These are phyloP conservation scores for Quercus phellos DNA, from an alignment of 331 rosid species.

Conservation along the genomic window DNA sequence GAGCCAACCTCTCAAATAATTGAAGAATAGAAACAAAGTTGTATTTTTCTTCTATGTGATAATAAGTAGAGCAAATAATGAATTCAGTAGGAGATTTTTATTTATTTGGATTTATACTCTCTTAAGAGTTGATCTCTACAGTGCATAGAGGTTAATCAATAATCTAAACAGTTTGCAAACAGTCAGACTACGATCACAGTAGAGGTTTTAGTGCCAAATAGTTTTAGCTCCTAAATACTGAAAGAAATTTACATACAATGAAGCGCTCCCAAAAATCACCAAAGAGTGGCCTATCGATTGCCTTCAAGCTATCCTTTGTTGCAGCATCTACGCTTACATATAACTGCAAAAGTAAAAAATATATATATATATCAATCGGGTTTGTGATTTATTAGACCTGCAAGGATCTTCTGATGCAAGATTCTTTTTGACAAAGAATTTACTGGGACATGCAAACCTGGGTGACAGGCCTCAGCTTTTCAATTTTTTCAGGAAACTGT, in stretches of 20 bases:
- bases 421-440: neutral
- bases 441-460: conserved; percentile 52
- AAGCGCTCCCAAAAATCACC: conserved; percentile 98
- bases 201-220: neutral
- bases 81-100: neutral
- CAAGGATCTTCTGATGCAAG: neutral
- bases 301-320: conserved; percentile 87
- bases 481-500: conserved; percentile 91
- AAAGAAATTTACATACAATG: conserved; percentile 49
- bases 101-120: neutral
- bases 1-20: no score
- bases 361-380: neutral
- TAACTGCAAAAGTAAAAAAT: conserved; percentile 53
- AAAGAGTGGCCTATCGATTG: conserved; percentile 95
- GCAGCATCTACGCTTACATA: conserved; percentile 98
- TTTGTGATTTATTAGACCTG: neutral
- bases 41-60: neutral
- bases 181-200: neutral
- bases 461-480: conserved; percentile 65
- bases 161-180: neutral
- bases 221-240: neutral
- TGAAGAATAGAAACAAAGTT: neutral
- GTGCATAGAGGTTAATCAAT: neutral
- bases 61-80: neutral
- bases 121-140: neutral